These are phyloP conservation scores for Aegilops sharonensis DNA, from an alignment of 176 grass and related monocot genomes.

Conservation along the genomic window DNA sequence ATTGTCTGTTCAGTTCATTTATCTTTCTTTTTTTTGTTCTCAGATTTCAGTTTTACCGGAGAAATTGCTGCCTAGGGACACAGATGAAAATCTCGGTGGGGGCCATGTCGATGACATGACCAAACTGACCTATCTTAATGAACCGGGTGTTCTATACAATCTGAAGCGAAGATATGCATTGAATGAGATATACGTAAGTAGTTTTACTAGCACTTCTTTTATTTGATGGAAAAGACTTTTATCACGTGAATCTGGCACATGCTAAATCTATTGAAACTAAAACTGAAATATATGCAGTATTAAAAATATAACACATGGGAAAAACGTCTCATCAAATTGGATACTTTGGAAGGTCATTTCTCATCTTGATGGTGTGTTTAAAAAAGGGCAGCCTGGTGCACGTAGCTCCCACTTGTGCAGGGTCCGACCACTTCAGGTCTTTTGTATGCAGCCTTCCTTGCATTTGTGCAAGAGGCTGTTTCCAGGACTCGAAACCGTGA, in stretches of 20 bases:
- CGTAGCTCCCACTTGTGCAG: no score
- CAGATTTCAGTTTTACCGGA: slow-evolving; percentile 60
- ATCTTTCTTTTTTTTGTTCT: background rate
- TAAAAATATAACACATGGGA: background rate
- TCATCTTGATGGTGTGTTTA: slow-evolving; percentile 1
- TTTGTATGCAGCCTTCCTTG: no score
- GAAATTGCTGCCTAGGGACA: slow-evolving; percentile 81
- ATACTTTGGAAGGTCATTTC: background rate
- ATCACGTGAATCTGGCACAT: background rate
- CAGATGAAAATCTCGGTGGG: slow-evolving; percentile 88
- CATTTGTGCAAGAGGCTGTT: no score
- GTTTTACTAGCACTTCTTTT: background rate
- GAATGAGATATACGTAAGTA: slow-evolving; percentile 95
- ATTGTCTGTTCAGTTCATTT: slow-evolving; percentile 11
- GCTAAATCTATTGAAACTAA: background rate
- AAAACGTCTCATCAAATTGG: slow-evolving; percentile 4
- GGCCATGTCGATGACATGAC: slow-evolving; percentile 98
- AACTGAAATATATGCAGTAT: background rate
- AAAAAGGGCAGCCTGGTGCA: no score
- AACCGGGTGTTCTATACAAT: slow-evolving; percentile 97
- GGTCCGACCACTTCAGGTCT: no score
- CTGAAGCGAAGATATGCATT: slow-evolving; percentile 89
- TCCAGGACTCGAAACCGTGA: no score
- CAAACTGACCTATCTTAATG: slow-evolving; percentile 94
- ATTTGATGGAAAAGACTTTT: slow-evolving; percentile 3